Evolutionary conservation across 2,329 filamentous ascomycete genomes (phyloP).

Genomic region (Leptographium wingfieldii): DNA sequence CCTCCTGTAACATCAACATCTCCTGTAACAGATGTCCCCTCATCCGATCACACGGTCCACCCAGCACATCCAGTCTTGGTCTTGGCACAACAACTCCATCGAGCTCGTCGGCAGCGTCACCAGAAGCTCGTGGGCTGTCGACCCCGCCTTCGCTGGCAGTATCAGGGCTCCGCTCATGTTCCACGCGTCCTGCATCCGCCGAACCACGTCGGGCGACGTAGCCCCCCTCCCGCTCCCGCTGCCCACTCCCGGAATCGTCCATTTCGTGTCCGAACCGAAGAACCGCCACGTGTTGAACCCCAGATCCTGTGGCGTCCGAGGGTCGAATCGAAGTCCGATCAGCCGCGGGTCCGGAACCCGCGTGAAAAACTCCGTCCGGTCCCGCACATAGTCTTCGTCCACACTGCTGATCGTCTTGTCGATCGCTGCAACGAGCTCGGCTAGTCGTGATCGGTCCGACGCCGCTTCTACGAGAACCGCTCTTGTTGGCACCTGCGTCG

Average conservation of each 20-base stretch:
- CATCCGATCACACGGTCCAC: conserved; percentile 14
- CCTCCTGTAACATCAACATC: no score
- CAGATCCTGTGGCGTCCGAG: conserved; percentile 25
- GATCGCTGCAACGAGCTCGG: conserved; percentile 18
- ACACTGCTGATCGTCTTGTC: conserved; percentile 21
- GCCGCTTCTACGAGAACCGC: conserved; percentile 14
- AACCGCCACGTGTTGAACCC: conserved; percentile 33
- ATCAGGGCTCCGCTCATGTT: conserved; percentile 21
- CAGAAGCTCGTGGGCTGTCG: conserved; percentile 18
- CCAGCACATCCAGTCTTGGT: conserved; percentile 18
- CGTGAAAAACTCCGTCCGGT: conserved; percentile 24
- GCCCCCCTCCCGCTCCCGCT: neutral
- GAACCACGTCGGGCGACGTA: conserved; percentile 17
- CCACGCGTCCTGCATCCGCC: conserved; percentile 18
- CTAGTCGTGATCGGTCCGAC: conserved; percentile 15
- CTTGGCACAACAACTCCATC: conserved; percentile 17
- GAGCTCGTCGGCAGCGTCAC: conserved; percentile 19
- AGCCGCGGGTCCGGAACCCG: conserved; percentile 25
- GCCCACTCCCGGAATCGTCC: conserved; percentile 18
- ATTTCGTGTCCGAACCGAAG: conserved; percentile 29
- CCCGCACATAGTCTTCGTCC: conserved; percentile 27
- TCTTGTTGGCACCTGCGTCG: conserved; percentile 17
- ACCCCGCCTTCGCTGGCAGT: conserved; percentile 17
- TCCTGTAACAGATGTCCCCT: neutral
- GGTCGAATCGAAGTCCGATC: conserved; percentile 27